These are phyloP conservation scores for Penicillium malachiteum DNA, from an alignment of 495 filamentous ascomycete species.

Conservation along the genomic window DNA sequence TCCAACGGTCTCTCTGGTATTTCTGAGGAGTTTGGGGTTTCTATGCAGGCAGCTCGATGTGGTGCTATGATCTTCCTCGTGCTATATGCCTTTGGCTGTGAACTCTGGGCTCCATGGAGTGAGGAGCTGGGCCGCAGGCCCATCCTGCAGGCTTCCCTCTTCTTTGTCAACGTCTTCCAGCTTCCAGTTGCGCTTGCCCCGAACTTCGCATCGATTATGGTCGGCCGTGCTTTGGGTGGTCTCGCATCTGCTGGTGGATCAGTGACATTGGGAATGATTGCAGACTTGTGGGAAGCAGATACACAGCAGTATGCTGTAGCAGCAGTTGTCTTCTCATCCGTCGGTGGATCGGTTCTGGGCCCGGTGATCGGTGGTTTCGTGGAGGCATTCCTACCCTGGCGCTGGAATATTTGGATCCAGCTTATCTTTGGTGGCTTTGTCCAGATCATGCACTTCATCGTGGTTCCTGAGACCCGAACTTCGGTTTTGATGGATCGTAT, in stretches of 20 bases:
- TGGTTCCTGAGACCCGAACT: conserved; percentile 59
- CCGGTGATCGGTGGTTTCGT: conserved; percentile 80
- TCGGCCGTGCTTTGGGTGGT: conserved; percentile 65
- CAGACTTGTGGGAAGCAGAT: conserved; percentile 74
- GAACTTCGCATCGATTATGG: conserved; percentile 66
- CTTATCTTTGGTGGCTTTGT: conserved; percentile 69
- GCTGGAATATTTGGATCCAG: conserved; percentile 80
- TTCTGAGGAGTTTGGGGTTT: conserved; percentile 60
- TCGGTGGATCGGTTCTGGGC: conserved; percentile 74
- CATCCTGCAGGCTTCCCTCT: conserved; percentile 66
- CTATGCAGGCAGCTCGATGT: conserved; percentile 60
- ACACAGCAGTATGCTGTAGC: conserved; percentile 67
- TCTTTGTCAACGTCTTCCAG: conserved; percentile 73
- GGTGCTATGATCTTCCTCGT: conserved; percentile 72
- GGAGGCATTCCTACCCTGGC: conserved; percentile 62
- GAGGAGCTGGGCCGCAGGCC: conserved; percentile 75
- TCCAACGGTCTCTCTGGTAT: conserved; percentile 65
- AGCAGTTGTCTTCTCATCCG: conserved; percentile 72
- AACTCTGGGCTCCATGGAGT: conserved; percentile 80
- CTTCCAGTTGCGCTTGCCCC: conserved; percentile 68
- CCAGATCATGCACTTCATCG: conserved; percentile 62
- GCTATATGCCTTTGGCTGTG: conserved; percentile 75
- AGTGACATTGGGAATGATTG: conserved; percentile 79
- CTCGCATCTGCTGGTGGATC: conserved; percentile 73
- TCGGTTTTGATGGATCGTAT: conserved; percentile 61